Base-by-base conservation (phyloP, 371 early-diverging fungal genomes). In the Smittium culicis region DNA sequence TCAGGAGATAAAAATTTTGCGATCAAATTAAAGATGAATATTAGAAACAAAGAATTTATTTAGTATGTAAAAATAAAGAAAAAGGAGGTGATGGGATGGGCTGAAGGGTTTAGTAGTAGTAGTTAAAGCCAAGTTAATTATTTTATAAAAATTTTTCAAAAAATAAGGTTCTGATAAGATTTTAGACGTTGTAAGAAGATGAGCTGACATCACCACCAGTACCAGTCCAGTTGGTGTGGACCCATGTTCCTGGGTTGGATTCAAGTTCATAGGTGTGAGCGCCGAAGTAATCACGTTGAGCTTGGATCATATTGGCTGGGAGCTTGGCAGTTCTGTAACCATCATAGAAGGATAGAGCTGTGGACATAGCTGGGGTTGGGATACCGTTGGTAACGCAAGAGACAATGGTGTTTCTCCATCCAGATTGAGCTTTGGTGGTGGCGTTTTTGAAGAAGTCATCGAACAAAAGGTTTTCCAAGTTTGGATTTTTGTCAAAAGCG, bases 201-300 rank as follows among this genome's bases (percentile, higher is more conserved):
- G 85, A 77, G 58, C 83, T 80, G 64, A 89, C 88, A 65, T 87
- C 85, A 74, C 89, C 91, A 73, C 89, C 91, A 67, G 85, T 84
- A 67, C 91, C 89, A 65, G 91, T 90, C 98, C 96, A 97, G 92
- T 97, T 97, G 81, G 93, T 89, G 87, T 96, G 98, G 69, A 90
- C 76, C 76, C 79, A 88, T 59, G 70, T 79, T 69, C 91, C 94
- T 28, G 90, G 91, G 71, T 80, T 79, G 71, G 79, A 85, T 74
- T 90, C 81, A 35, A 85, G 82, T 77, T 93, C 91, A 81, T 91
- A 95, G 63, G 93, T 94, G 86, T 99, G 99, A 29, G 95, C 96
- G 61, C 91, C 99, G 83, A 99, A 99, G 88, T 92, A 97, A 79
- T 99, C 99, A 79, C 99, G 88, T 83, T 95, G 91, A 62, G 88